Evolutionary conservation across 176 grass and related monocot species (phyloP).

Genomic region (Oropetium thomaeum): DNA sequence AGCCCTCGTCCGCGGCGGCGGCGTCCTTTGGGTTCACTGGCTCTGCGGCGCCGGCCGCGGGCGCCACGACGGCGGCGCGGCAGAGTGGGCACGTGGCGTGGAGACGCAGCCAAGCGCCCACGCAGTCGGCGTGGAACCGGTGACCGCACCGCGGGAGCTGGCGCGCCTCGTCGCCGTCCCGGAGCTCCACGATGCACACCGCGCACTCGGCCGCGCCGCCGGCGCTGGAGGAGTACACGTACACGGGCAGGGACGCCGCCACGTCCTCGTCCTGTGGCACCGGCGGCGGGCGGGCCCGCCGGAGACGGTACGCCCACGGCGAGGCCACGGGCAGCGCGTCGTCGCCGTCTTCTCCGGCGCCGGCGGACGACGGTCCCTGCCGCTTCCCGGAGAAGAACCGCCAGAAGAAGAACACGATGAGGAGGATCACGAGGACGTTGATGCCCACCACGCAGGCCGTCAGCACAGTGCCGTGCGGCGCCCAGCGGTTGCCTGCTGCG

Average conservation of each 20-base stretch:
- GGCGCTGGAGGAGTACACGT: slow-evolving; percentile 28
- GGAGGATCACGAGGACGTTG: slow-evolving; percentile 51
- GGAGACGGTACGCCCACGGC: slow-evolving; percentile 15
- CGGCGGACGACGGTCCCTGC: background rate
- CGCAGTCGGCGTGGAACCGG: slow-evolving; percentile 60
- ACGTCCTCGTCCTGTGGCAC: slow-evolving; percentile 10
- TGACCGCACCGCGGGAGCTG: slow-evolving; percentile 53
- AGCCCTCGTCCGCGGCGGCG: background rate
- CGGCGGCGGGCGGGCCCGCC: too few relatives aligned
- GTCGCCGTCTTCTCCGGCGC: background rate
- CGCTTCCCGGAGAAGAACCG: slow-evolving; percentile 52
- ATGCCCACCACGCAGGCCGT: slow-evolving; percentile 38
- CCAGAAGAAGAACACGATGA: slow-evolving; percentile 65
- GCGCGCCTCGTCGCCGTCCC: slow-evolving; percentile 43
- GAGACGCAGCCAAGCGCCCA: slow-evolving; percentile 49
- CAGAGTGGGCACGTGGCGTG: slow-evolving; percentile 72
- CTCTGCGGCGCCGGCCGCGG: background rate
- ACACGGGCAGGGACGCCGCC: slow-evolving; percentile 32
- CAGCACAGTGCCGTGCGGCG: slow-evolving; percentile 26
- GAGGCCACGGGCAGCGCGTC: slow-evolving; percentile 20
- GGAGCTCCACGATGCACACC: slow-evolving; percentile 64
- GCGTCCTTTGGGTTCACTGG: slow-evolving; percentile 14
- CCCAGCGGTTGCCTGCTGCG: slow-evolving; percentile 17
- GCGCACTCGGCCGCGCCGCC: slow-evolving; percentile 35
- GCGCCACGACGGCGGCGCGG: slow-evolving; percentile 38